A percentile compares a stretch with the other conserved stretches of the same genome.
phyloP scores from a whole-genome alignment of 1,139 yeast genomes.

The Saccharomycopsis phalli region DNA sequence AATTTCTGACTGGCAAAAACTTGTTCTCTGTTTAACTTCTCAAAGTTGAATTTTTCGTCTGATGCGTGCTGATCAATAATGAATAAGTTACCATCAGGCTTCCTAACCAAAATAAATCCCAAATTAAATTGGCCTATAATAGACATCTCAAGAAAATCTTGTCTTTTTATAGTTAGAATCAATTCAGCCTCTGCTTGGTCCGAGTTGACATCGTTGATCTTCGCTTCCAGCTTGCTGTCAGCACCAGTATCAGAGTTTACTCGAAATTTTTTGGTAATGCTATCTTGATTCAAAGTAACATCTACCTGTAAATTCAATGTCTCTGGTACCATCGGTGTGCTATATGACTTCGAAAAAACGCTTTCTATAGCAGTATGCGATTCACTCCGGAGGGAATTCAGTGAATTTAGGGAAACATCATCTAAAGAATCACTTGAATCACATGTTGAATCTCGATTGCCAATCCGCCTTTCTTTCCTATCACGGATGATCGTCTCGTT shows the following conservation, averaged over 20 bases:
- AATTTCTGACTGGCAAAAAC: slow-evolving; percentile 59
- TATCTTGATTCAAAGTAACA: too few relatives aligned
- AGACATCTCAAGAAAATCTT: slow-evolving; percentile 61
- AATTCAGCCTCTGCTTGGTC: slow-evolving; percentile 38
- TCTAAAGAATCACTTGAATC: too few relatives aligned
- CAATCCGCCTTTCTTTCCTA: too few relatives aligned
- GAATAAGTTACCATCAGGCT: slow-evolving; percentile 39
- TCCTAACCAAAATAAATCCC: slow-evolving; percentile 72
- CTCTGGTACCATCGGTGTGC: neutral
- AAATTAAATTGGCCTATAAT: slow-evolving; percentile 87
- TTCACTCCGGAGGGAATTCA: too few relatives aligned
- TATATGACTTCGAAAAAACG: too few relatives aligned
- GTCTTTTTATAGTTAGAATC: slow-evolving; percentile 47
- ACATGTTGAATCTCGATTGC: too few relatives aligned
- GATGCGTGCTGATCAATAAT: slow-evolving; percentile 97
- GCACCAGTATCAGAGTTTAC: too few relatives aligned
- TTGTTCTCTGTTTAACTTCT: slow-evolving; percentile 48
- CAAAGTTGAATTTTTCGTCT: slow-evolving; percentile 90
- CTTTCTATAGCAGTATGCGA: too few relatives aligned
- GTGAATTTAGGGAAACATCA: too few relatives aligned
- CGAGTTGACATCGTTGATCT: slow-evolving; percentile 6
- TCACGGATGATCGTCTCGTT: too few relatives aligned
- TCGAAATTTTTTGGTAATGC: too few relatives aligned
- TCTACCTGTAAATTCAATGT: too few relatives aligned
- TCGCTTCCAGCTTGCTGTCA: neutral